These are phyloP conservation scores for Arctium lappa DNA, from an alignment of 129 eudicot species.

Conservation along the genomic window DNA sequence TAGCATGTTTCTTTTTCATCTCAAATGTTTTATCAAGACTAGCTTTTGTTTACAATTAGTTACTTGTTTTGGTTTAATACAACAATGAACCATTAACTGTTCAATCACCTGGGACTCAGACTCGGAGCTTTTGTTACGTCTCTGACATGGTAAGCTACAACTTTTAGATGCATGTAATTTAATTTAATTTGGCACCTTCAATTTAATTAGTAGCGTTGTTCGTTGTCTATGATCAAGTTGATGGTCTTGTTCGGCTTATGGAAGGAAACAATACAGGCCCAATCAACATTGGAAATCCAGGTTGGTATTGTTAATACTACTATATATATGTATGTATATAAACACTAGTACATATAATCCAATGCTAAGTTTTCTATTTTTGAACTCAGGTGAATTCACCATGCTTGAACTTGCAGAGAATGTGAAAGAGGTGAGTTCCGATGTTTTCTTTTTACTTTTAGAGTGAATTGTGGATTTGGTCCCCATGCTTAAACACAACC, in stretches of 20 bases:
- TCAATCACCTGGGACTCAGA: slow-evolving; percentile 95
- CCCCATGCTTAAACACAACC: too few relatives aligned
- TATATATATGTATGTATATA: background rate
- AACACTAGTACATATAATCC: background rate
- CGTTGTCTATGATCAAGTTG: slow-evolving; percentile 48
- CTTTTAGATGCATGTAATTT: background rate
- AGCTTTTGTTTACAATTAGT: background rate
- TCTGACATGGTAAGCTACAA: slow-evolving; percentile 79
- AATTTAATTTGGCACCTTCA: background rate
- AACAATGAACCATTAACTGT: slow-evolving; percentile 86
- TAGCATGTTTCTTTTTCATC: background rate
- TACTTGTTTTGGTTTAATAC: slow-evolving; percentile 10
- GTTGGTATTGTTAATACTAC: slow-evolving; percentile 16
- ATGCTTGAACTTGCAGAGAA: slow-evolving; percentile 81
- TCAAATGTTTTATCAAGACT: background rate
- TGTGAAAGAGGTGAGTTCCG: slow-evolving; percentile 72
- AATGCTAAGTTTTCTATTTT: background rate
- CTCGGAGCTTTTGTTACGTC: slow-evolving; percentile 95
- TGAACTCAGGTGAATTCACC: slow-evolving; percentile 71
- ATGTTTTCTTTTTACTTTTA: background rate
- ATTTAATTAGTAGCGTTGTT: slow-evolving; percentile 12
- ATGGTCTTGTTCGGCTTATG: slow-evolving; percentile 93
- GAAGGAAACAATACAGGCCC: slow-evolving; percentile 95
- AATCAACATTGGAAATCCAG: slow-evolving; percentile 96
- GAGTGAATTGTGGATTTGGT: too few relatives aligned